These are phyloP conservation scores for Ustilago xerochloae DNA, from an alignment of 1,284 basidiomycete species.

Conservation along the genomic window DNA sequence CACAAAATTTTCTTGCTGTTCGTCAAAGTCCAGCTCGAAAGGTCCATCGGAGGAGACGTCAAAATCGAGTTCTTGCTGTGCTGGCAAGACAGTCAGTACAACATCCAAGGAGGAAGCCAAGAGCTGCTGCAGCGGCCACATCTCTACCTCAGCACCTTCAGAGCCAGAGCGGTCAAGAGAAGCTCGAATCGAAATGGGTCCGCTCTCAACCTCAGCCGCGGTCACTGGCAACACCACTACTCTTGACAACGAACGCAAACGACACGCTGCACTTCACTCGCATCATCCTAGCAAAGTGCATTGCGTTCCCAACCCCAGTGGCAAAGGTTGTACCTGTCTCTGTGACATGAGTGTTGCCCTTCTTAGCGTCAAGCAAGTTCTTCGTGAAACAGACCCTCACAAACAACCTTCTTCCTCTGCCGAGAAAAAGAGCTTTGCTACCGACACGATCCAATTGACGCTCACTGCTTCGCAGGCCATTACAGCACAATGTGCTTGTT, in stretches of 20 bases:
- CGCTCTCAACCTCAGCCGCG: conserved; percentile 30
- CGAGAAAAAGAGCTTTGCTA: conserved; percentile 12
- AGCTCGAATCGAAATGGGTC: conserved; percentile 16
- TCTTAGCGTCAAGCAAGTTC: conserved; percentile 54
- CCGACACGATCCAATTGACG: conserved; percentile 59
- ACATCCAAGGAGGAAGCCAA: conserved; percentile 2
- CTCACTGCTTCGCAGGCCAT: conserved; percentile 63
- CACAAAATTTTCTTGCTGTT: conserved; percentile 36
- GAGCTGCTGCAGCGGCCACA: conserved; percentile 28
- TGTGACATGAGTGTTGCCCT: conserved; percentile 62
- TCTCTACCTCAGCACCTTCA: neutral
- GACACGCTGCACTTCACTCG: conserved; percentile 13
- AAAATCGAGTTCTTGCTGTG: conserved; percentile 11
- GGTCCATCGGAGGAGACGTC: neutral
- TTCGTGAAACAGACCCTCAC: conserved; percentile 41
- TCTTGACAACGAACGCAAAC: conserved; percentile 17
- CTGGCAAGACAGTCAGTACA: neutral
- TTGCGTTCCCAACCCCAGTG: conserved; percentile 65
- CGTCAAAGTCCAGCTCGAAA: neutral
- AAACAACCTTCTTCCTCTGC: neutral
- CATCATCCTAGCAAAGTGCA: conserved; percentile 59
- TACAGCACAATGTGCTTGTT: conserved; percentile 62
- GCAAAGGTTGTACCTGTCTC: conserved; percentile 64
- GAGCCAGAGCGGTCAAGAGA: neutral
- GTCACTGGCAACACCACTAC: conserved; percentile 1